Conservation (phyloP, 1,284 basidiomycete species). For the Mrakiaceae sp. region DNA sequence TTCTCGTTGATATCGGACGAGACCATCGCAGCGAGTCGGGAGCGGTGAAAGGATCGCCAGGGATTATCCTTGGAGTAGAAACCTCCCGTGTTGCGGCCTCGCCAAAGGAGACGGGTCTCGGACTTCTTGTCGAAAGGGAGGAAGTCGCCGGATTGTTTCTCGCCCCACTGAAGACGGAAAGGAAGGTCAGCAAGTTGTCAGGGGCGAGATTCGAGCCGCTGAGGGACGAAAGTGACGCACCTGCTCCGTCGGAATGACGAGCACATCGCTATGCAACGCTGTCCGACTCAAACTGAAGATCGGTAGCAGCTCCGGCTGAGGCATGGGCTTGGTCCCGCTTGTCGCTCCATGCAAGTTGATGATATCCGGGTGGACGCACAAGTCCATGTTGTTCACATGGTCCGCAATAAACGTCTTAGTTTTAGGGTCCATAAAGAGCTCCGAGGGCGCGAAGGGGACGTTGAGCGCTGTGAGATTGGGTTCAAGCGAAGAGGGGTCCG, state of each 20-base stretch:
- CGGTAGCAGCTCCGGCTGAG: conserved; percentile 23
- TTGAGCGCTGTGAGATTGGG: background rate
- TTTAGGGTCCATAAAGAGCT: background rate
- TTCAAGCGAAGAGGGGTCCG: background rate
- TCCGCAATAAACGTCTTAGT: conserved; percentile 28
- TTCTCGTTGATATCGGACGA: conserved; percentile 10
- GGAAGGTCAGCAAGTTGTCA: no score
- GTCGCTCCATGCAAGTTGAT: conserved; percentile 28
- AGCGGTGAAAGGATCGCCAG: conserved; percentile 30
- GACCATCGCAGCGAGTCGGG: conserved; percentile 24
- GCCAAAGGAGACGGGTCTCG: conserved; percentile 27
- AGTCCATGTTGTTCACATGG: conserved; percentile 25
- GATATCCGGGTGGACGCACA: conserved; percentile 28
- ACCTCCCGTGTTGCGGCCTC: conserved; percentile 32
- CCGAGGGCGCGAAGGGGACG: conserved; percentile 4
- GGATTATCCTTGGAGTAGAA: conserved; percentile 20
- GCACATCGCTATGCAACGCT: conserved; percentile 28
- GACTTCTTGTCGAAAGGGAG: conserved; percentile 27
- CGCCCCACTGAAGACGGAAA: conserved; percentile 18
- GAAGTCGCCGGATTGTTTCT: conserved; percentile 9
- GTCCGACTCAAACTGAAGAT: conserved; percentile 32
- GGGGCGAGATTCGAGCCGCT: no score
- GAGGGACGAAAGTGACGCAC: no score
- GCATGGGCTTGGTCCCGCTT: conserved; percentile 23
- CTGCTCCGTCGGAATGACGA: conserved; percentile 34